A percentile compares a stretch with the other conserved stretches of the same genome.
Evolutionary conservation across 1,284 basidiomycete genomes (phyloP).

Genomic region (Cutaneotrichosporon dermatis): DNA sequence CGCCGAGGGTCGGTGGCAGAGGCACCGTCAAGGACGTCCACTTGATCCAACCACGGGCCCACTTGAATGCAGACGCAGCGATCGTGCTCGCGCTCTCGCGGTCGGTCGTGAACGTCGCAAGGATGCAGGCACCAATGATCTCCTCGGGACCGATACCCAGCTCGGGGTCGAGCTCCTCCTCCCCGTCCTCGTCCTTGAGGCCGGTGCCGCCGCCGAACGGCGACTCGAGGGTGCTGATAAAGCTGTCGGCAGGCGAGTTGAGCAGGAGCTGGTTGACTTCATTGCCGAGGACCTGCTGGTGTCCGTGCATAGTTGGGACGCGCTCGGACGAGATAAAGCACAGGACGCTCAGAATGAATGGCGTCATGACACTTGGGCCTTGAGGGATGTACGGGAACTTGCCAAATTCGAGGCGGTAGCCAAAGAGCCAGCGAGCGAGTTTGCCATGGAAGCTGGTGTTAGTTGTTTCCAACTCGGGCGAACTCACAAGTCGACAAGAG

Average conservation of each 20-base stretch:
- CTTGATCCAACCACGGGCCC: constrained; percentile 45
- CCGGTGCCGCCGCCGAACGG: constrained; percentile 15
- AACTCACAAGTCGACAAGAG: constrained; percentile 38
- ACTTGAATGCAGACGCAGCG: constrained; percentile 37
- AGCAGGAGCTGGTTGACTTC: constrained; percentile 30
- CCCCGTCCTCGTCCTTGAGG: constrained; percentile 20
- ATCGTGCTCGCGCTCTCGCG: constrained; percentile 30
- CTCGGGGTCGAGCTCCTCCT: constrained; percentile 37
- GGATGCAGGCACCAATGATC: constrained; percentile 39
- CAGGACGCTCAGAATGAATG: constrained; percentile 40
- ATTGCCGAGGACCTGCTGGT: constrained; percentile 22
- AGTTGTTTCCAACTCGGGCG: not conserved
- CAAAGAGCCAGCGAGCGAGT: constrained; percentile 36
- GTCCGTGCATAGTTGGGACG: constrained; percentile 22
- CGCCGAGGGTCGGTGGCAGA: constrained; percentile 27
- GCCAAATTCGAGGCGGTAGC: constrained; percentile 37
- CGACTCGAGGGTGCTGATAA: constrained; percentile 17
- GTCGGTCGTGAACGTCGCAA: constrained; percentile 37
- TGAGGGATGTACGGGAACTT: constrained; percentile 40
- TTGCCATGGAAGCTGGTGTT: constrained; percentile 33
- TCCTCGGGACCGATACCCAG: constrained; percentile 47
- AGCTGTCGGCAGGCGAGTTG: constrained; percentile 36
- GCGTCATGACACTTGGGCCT: constrained; percentile 39
- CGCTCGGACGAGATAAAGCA: constrained; percentile 41
- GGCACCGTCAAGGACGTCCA: constrained; percentile 19